Conservation (phyloP, 192 early-diverging fungal species). For the Entrophospora sp. region DNA sequence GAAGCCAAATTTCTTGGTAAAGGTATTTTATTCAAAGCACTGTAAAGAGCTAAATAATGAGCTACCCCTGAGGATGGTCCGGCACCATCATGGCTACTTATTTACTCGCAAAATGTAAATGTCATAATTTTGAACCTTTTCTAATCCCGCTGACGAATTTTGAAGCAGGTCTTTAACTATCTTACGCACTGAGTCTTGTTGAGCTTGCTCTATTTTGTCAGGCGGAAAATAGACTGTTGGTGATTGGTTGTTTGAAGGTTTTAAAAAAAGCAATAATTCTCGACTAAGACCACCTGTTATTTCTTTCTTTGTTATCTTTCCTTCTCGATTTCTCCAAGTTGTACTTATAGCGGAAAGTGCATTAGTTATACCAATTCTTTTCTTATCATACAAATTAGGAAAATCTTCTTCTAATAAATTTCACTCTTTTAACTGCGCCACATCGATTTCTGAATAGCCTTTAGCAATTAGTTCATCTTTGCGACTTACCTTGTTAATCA, state of each 20-base stretch:
- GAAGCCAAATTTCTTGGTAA: background rate
- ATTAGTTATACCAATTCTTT: background rate
- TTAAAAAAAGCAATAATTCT: background rate
- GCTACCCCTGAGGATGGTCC: background rate
- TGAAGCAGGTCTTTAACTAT: background rate
- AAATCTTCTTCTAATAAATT: background rate
- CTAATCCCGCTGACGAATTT: background rate
- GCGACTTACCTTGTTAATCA: background rate
- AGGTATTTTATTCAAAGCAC: background rate
- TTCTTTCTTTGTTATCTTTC: background rate
- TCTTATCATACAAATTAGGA: background rate
- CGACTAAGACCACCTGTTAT: background rate
- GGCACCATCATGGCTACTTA: background rate
- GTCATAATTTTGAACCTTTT: background rate
- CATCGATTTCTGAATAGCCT: background rate
- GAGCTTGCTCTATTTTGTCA: background rate
- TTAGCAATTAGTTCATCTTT: background rate
- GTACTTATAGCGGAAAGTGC: background rate
- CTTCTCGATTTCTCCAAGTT: too few relatives aligned
- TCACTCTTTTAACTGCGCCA: background rate
- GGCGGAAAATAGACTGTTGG: background rate
- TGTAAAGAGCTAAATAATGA: background rate
- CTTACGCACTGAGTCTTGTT: background rate
- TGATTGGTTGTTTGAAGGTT: background rate
- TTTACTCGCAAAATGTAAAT: background rate